Evolutionary conservation across 2,329 filamentous ascomycete species (phyloP), one percentile per base, ranked within the genome.

Genomic region (Ophiocordyceps robertsii): DNA sequence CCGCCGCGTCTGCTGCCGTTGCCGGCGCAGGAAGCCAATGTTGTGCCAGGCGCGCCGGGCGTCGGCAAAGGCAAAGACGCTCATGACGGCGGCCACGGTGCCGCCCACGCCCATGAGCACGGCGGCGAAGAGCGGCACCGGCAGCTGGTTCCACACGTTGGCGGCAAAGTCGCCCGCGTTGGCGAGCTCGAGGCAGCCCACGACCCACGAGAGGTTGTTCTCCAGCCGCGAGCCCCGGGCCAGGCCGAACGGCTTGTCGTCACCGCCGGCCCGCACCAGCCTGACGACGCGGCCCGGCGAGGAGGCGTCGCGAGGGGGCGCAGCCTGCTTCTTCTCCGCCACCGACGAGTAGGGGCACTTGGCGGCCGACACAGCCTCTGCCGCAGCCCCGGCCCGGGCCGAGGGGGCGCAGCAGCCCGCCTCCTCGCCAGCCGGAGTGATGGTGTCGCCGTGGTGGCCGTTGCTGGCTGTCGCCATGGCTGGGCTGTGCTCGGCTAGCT

Each of bases 141-240:
- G 73, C 0, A 65, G 56, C 2, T 66, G 47, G 47, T 77, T 76
- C 69, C 70, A 77, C 1, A 76, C 65, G 43, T 77, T 76, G 43
- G 73, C 73, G 0, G 72, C 70, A 43, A 76, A 76, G 48, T 77
- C 73, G 2, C 66, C 65, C 0, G 70, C 70, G 49, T 77, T 77
- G 42, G 68, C 69, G 2, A 75, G 59, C 46, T 77, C 73, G 16
- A 77, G 65, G 39, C 69, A 69, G 1, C 70, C 73, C 1, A 73
- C 56, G 5, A 51, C 53, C 24, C 52, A 51, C 19, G 52, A 46
- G 1, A 62, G 51, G 16, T 62, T 53, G 44, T 60, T 59, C 30
- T 50, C 43, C 6, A 60, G 46, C 1, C 51, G 52, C 4, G 47
- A 45, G 4, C 50, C 46, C 0, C 45, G 45, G 6, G 44, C 38